Percentiles rank a stretch among this genome's conserved stretches.
These are phyloP conservation scores for Alternaria ethzedia DNA, from an alignment of 2,329 filamentous ascomycete genomes.

Conservation along the genomic window DNA sequence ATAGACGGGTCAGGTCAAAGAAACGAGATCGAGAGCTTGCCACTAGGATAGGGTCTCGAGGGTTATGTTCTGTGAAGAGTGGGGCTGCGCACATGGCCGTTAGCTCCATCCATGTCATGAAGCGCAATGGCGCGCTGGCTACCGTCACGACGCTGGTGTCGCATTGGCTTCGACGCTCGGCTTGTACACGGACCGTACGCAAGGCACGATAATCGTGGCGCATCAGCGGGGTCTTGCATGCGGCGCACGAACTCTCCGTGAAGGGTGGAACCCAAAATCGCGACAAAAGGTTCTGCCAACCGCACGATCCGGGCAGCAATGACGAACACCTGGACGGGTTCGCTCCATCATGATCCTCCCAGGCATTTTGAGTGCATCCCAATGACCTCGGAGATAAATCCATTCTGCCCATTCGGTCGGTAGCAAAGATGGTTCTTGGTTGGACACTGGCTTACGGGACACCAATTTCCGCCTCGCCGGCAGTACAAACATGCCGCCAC, in stretches of 20 bases:
- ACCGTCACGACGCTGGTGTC: conserved; percentile 2
- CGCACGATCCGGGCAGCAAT: not conserved
- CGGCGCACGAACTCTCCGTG: not conserved
- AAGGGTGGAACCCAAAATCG: not conserved
- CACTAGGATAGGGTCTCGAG: not conserved
- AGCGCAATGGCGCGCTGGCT: conserved; percentile 2
- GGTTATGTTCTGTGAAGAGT: conserved; percentile 2
- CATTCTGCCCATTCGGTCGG: not conserved
- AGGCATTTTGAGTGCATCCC: not conserved
- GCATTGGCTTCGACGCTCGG: not conserved
- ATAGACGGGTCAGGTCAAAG: not conserved
- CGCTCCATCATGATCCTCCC: not conserved
- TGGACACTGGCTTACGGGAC: not conserved
- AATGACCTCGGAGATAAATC: not conserved
- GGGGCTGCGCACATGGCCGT: conserved; percentile 2
- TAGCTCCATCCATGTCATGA: not conserved
- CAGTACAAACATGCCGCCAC: not conserved
- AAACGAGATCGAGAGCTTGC: not conserved
- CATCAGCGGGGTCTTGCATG: not conserved
- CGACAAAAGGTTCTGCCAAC: not conserved
- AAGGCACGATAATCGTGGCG: conserved; percentile 5
- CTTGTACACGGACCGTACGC: not conserved
- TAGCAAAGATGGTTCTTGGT: not conserved
- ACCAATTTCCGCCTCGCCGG: not conserved
- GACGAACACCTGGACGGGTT: not conserved